These are phyloP conservation scores for Dendrocalamus latiflorus DNA, from an alignment of 202 grass and related monocot species.

Conservation along the genomic window DNA sequence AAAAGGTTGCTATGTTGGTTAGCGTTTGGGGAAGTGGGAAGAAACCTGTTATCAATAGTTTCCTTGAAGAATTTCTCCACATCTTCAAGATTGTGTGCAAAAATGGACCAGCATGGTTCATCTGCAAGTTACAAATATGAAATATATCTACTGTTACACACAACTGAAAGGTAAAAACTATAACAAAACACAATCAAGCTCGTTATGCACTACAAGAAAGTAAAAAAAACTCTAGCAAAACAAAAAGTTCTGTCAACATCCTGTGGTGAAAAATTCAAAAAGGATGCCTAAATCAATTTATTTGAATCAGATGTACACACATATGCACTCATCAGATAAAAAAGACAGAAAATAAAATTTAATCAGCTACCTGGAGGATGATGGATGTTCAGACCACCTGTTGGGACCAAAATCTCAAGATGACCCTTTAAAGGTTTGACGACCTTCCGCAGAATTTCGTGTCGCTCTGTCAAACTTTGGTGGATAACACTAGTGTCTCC, in stretches of 20 bases:
- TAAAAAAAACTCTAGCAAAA: not conserved
- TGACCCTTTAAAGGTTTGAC: conserved; percentile 76
- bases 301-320: not conserved
- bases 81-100: conserved; percentile 71
- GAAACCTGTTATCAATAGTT: conserved; percentile 84
- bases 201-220: not conserved
- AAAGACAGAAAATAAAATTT: not conserved
- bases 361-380: conserved; percentile 47
- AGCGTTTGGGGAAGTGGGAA: conserved; percentile 3
- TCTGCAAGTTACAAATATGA: conserved; percentile 55
- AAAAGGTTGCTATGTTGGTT: not conserved
- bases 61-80: conserved; percentile 92
- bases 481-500: conserved; percentile 91
- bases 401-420: conserved; percentile 80
- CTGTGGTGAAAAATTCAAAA: not conserved
- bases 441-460: conserved; percentile 61
- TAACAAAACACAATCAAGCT: conserved; percentile 15
- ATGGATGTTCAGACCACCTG: conserved; percentile 66
- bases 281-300: not conserved
- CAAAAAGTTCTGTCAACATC: conserved; percentile 8
- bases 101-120: conserved; percentile 82
- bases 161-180: not conserved
- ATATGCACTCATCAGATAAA: not conserved
- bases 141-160: conserved; percentile 1
- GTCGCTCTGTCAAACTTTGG: conserved; percentile 77